Evolutionary conservation across 306 rosid species (phyloP), one percentile per base, ranked within the genome.

Genomic region (Oemleria cerasiformis): DNA sequence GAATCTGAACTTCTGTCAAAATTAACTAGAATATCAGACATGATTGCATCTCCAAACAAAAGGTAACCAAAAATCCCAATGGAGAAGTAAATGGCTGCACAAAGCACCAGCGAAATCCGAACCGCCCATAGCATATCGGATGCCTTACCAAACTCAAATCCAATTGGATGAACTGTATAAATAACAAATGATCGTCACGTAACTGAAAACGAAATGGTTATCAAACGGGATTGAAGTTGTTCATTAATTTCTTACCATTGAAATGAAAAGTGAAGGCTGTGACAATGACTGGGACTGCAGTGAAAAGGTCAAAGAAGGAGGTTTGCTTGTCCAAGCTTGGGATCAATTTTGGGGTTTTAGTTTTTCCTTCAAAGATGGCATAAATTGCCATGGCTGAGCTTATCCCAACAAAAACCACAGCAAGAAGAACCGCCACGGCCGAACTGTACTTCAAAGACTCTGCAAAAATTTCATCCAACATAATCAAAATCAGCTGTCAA

Each of bases 181-280:
- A 16, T 30, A 30, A 30, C 36, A 30, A 30, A 30, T 30, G 36
- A 30, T 30, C 36, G 36, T 30, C 36, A 30, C 36, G 3, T 30
- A 30, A 30, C 2, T 30, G 3, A 30, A 30, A 30, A 30, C 36
- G 3, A 30, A 30, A 30, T 30, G 36, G 36, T 30, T 30, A 30
- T 19, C 1, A 2, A 7, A 16, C 2, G 17, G 56, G 11, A 17
- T 51, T 7, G 56, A 50, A 50, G 56, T 7, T 13, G 12, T 68
- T 3, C 63, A 17, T 9, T 30, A 30, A 30, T 30, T 41, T 55
- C 59, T 63, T 84, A 81, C 99, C 96, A 55, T 91, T 94, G 81
- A 86, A 91, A 76, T 94, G 99, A 76, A 94, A 94, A 45, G 96
- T 85, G 87, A 94, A 94, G 61, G 96, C 95, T 0, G 96, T 89